These are phyloP conservation scores for Pseudogymnoascus sp. DNA, from an alignment of 2,329 filamentous ascomycete genomes.

Conservation along the genomic window DNA sequence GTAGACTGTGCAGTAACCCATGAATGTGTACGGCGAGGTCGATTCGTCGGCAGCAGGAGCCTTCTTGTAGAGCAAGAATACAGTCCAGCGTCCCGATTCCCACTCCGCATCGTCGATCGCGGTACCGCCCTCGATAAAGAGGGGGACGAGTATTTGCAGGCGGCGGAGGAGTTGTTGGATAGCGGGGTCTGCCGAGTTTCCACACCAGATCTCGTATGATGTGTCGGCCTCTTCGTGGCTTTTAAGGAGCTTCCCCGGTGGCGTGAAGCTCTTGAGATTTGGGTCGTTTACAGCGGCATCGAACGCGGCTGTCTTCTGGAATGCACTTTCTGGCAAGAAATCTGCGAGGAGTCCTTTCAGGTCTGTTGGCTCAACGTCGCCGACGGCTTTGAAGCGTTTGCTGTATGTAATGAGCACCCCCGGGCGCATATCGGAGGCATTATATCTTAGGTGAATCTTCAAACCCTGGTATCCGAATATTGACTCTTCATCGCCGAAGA, in stretches of 20 bases:
- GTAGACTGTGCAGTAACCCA: constrained; percentile 87
- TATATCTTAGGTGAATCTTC: constrained; percentile 63
- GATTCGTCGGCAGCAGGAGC: constrained; percentile 37
- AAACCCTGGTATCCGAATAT: constrained; percentile 87
- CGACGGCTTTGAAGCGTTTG: constrained; percentile 63
- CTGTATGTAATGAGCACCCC: constrained; percentile 64
- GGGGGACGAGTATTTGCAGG: constrained; percentile 72
- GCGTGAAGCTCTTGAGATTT: constrained; percentile 44
- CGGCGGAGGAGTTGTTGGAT: constrained; percentile 69
- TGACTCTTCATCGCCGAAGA: constrained; percentile 87
- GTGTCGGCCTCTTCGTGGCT: constrained; percentile 55
- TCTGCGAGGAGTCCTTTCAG: constrained; percentile 47
- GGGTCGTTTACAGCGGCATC: constrained; percentile 15
- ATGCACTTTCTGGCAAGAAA: constrained; percentile 61
- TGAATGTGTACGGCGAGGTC: constrained; percentile 65
- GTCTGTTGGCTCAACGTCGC: constrained; percentile 62
- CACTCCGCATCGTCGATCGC: constrained; percentile 64
- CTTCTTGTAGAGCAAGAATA: constrained; percentile 80
- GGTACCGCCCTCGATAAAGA: constrained; percentile 92
- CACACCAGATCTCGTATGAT: constrained; percentile 78
- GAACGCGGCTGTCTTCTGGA: constrained; percentile 1
- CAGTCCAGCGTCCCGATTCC: constrained; percentile 73
- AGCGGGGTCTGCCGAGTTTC: constrained; percentile 60
- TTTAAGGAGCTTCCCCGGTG: constrained; percentile 67
- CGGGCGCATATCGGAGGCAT: constrained; percentile 68